A percentile compares a stretch with the other conserved stretches of the same genome.
These are phyloP conservation scores for Emmonsia crescens DNA, from an alignment of 2,329 filamentous ascomycete species.

Conservation along the genomic window DNA sequence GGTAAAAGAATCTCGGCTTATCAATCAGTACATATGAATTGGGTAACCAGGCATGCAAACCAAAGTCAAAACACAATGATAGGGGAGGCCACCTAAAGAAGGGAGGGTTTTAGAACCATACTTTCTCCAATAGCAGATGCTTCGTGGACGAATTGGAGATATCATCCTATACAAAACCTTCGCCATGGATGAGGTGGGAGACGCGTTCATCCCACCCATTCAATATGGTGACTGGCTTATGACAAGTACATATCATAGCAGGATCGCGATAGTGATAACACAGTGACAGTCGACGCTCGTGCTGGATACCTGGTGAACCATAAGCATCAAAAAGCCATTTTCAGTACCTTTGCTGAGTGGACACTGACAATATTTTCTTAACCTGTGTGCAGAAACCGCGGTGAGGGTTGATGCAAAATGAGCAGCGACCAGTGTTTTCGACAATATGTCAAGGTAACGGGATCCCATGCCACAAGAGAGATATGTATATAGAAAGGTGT, in stretches of 20 bases:
- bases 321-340: neutral
- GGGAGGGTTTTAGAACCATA: neutral
- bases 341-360: neutral
- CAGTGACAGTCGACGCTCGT: neutral
- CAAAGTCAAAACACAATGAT: no score
- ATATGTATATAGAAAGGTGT: no score
- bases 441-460: no score
- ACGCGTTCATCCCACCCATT: no score
- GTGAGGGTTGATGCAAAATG: no score
- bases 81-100: no score
- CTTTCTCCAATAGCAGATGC: neutral
- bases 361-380: no score
- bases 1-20: neutral
- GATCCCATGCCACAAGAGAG: neutral
- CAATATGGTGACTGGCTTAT: no score
- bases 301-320: neutral
- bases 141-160: neutral
- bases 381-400: no score
- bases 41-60: neutral
- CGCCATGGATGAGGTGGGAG: no score
- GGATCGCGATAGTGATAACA: neutral
- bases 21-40: neutral
- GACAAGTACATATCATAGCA: neutral
- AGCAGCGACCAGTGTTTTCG: no score
- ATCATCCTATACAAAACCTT: no score